Evolutionary conservation across 2,329 filamentous ascomycete genomes (phyloP).

Genomic region (Ceratocystis eucalypticola): DNA sequence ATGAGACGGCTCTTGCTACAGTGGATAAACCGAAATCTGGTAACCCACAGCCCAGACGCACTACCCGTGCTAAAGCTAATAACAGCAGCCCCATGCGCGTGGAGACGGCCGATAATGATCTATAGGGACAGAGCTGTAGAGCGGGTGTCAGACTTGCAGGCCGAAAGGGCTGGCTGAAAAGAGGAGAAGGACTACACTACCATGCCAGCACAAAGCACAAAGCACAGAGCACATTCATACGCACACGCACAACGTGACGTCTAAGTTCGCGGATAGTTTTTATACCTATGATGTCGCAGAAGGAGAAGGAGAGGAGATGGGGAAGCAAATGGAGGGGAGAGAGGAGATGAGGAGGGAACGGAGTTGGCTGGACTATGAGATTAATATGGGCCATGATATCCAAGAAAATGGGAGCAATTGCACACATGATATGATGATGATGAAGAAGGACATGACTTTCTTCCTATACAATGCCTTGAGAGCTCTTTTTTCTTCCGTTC

Average conservation of each 20-base stretch:
- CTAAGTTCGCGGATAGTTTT: conserved; percentile 4
- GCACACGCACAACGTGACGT: background rate
- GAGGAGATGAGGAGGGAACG: no score
- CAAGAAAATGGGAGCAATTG: conserved; percentile 4
- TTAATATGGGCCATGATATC: conserved; percentile 7
- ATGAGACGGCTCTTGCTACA: conserved; percentile 52
- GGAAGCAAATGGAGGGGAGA: no score
- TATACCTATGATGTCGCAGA: background rate
- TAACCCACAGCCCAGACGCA: background rate
- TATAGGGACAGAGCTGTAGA: background rate
- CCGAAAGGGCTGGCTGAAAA: background rate
- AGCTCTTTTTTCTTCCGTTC: background rate
- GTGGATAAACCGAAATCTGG: conserved; percentile 24
- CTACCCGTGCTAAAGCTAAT: conserved; percentile 1
- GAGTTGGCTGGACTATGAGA: background rate
- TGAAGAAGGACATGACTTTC: background rate
- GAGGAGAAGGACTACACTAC: background rate
- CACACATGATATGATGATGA: conserved; percentile 1
- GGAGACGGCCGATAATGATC: conserved; percentile 4
- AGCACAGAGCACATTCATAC: no score
- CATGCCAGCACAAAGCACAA: background rate
- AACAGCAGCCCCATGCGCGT: conserved; percentile 16
- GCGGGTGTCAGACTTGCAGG: background rate
- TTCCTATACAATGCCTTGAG: background rate
- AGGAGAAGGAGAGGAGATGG: no score